Evolutionary conservation across 805 yeast species (phyloP).

Genomic region (Yarrowia divulgata): DNA sequence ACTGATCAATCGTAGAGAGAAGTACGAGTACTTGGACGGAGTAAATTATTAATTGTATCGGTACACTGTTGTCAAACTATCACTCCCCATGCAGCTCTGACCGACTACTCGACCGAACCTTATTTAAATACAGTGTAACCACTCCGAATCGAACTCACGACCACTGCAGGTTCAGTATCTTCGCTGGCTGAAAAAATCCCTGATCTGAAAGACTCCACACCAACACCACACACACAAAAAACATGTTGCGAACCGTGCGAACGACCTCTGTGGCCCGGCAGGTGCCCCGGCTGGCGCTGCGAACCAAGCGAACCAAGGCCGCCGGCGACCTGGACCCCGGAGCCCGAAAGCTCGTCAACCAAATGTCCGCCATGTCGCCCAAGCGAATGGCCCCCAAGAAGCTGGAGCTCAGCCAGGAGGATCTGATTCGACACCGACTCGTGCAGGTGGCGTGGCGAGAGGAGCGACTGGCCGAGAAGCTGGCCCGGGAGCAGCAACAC

Average conservation of each 20-base stretch:
- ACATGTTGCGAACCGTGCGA: constrained; percentile 9
- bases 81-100: no score
- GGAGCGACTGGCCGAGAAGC: constrained; percentile 61
- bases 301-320: constrained; percentile 61
- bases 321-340: constrained; percentile 55
- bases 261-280: background rate
- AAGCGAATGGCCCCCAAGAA: constrained; percentile 86
- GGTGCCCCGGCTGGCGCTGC: constrained; percentile 40
- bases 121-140: no score
- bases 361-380: constrained; percentile 84
- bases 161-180: background rate
- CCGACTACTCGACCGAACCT: no score
- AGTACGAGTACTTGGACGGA: no score
- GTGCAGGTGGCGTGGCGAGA: constrained; percentile 84
- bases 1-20: no score
- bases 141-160: background rate
- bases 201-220: background rate
- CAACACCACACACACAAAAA: background rate
- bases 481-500: constrained; percentile 48
- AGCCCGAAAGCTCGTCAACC: constrained; percentile 58
- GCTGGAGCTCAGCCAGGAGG: constrained; percentile 77
- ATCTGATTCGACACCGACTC: constrained; percentile 81
- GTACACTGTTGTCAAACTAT: no score
- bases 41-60: no score
- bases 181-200: background rate